phyloP scores from a whole-genome alignment of 805 yeast species.

The Zygosaccharomyces rouxii region DNA sequence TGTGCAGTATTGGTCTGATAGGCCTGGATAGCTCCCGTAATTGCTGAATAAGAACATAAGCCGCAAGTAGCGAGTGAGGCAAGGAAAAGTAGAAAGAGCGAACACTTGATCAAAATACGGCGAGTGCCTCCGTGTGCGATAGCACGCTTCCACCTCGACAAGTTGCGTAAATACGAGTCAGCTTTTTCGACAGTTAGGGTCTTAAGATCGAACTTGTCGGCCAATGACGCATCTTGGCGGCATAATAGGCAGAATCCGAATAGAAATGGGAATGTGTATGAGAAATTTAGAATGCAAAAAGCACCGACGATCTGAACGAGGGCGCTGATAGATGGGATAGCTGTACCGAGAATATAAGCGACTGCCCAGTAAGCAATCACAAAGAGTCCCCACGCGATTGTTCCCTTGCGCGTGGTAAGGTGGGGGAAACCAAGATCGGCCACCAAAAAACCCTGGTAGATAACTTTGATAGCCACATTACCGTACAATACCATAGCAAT shows the following conservation, averaged over 20 bases:
- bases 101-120: constrained; percentile 21
- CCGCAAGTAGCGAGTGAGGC: constrained; percentile 21
- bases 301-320: constrained; percentile 41
- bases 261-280: constrained; percentile 42
- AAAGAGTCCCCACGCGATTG: constrained; percentile 35
- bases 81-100: constrained; percentile 31
- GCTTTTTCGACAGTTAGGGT: constrained; percentile 13
- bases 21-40: constrained; percentile 14
- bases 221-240: constrained; percentile 30
- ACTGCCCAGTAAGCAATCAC: constrained; percentile 42
- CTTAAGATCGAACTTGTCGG: constrained; percentile 32
- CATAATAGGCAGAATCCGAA: constrained; percentile 19
- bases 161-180: constrained; percentile 14
- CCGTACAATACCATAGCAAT: constrained; percentile 45
- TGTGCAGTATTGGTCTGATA: constrained; percentile 14
- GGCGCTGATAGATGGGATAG: constrained; percentile 41
- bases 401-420: constrained; percentile 35
- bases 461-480: constrained; percentile 44
- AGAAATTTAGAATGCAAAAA: constrained; percentile 43
- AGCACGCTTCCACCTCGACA: constrained; percentile 37
- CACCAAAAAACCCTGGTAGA: constrained; percentile 39
- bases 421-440: constrained; percentile 33
- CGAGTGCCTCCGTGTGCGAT: constrained; percentile 19
- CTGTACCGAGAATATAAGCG: constrained; percentile 42
- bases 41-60: constrained; percentile 15